These are phyloP conservation scores for Hordeum vulgare DNA, from an alignment of 176 grass and related monocot species.

Conservation along the genomic window DNA sequence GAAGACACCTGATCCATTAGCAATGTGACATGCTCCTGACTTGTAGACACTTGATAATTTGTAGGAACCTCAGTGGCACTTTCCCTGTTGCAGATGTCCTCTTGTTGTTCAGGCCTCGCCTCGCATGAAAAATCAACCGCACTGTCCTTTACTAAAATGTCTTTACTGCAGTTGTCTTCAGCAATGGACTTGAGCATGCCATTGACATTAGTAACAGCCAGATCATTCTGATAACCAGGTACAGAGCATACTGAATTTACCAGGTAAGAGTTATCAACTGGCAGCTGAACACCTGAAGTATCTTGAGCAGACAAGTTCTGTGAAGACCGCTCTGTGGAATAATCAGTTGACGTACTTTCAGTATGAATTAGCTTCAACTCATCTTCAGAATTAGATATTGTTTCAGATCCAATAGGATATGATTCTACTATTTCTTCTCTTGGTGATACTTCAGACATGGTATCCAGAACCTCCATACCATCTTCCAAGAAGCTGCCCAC, in stretches of 20 bases:
- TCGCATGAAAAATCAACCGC: conserved; percentile 26
- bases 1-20: conserved; percentile 14
- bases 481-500: background rate
- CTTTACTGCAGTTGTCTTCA: conserved; percentile 6
- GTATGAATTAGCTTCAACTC: background rate
- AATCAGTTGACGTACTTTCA: conserved; percentile 5
- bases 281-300: conserved; percentile 2
- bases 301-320: conserved; percentile 12
- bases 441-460: conserved; percentile 16
- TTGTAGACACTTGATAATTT: conserved; percentile 12
- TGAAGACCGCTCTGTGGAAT: conserved; percentile 1
- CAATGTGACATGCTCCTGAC: conserved; percentile 11
- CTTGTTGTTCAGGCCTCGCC: conserved; percentile 5
- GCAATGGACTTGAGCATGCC: background rate
- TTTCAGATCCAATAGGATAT: conserved; percentile 9
- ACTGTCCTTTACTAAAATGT: background rate
- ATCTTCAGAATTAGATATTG: background rate
- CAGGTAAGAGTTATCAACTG: conserved; percentile 17
- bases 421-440: conserved; percentile 11
- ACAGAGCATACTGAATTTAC: background rate
- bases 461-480: background rate
- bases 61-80: background rate
- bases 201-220: conserved; percentile 9
- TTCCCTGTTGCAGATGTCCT: conserved; percentile 9
- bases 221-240: conserved; percentile 22